Base-by-base conservation (phyloP, 2,329 filamentous ascomycete genomes). In the Coleophoma cylindrospora region DNA sequence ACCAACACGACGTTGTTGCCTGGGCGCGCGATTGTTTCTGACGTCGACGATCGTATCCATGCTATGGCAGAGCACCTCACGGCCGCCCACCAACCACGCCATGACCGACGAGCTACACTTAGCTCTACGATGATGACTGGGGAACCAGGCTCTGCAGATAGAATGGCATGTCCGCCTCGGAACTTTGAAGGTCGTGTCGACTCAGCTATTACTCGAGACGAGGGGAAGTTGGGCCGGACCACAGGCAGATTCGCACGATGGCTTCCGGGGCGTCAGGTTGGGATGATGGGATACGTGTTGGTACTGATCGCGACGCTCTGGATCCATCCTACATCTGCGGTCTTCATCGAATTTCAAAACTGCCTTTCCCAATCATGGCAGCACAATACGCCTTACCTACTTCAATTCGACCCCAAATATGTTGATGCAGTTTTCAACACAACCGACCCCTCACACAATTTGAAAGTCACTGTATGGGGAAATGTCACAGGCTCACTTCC, bases 381-480 rank as follows among this genome's bases (percentile, higher is more conserved):
- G 52, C 76, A 77, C 43, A 70, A 72, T 50, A 62, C 75, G 9
- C 80, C 86, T 13, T 68, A 72, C 34, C 78, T 78, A 54, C 77
- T 97, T 33, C 91, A 96, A 72, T 96, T 92, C 73, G 75, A 83
- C 12, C 91, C 94, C 3, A 68, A 85, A 34, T 83, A 80, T 58
- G 80, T 94, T 50, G 83, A 88, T 61, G 92, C 89, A 50, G 70
- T 72, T 17, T 95, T 95, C 72, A 79, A 89, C 60, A 75, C 79
- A 27, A 67, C 72, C 13, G 71, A 79, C 55, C 66, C 79, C 4
- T 76, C 72, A 46, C 82, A 91, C 63, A 80, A 77, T 38, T 75
- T 99, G 45, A 83, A 80, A 55, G 73, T 96, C 49, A 94, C 84
- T 1, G 79, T 96, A 43, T 97, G 90, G 73, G 92, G 91, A 47